These are phyloP conservation scores for Jamesozyma spencerorum DNA, from an alignment of 805 yeast genomes.

Conservation along the genomic window DNA sequence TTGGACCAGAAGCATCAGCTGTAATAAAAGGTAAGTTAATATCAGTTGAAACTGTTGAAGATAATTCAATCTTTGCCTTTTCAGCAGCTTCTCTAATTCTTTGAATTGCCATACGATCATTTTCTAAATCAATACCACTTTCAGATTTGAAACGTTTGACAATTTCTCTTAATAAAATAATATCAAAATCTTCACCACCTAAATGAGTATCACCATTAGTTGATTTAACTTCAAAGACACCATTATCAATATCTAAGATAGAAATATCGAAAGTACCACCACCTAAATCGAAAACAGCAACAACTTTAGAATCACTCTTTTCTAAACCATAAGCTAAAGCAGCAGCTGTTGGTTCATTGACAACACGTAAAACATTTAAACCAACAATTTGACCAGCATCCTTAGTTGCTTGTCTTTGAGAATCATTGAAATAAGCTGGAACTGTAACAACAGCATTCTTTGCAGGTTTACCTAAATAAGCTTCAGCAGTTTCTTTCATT, in stretches of 20 bases:
- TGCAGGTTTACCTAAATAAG: slow-evolving; percentile 77
- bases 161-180: slow-evolving; percentile 74
- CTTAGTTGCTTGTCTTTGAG: slow-evolving; percentile 76
- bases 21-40: slow-evolving; percentile 71
- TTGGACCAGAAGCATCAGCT: slow-evolving; percentile 68
- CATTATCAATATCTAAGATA: slow-evolving; percentile 90
- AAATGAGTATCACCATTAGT: slow-evolving; percentile 88
- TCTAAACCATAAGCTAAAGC: slow-evolving; percentile 93
- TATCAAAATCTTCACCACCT: slow-evolving; percentile 87
- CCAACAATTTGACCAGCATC: slow-evolving; percentile 91
- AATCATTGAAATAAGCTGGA: slow-evolving; percentile 76
- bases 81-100: slow-evolving; percentile 82
- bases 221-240: slow-evolving; percentile 95
- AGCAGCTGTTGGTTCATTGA: slow-evolving; percentile 84
- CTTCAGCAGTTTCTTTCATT: slow-evolving; percentile 97
- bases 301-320: slow-evolving; percentile 65
- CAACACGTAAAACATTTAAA: slow-evolving; percentile 69
- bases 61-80: slow-evolving; percentile 68
- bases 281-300: slow-evolving; percentile 95
- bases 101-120: slow-evolving; percentile 60
- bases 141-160: slow-evolving; percentile 72
- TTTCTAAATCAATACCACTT: slow-evolving; percentile 48
- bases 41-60: slow-evolving; percentile 59
- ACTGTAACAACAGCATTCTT: slow-evolving; percentile 85
- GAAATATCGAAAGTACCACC: slow-evolving; percentile 99